These are phyloP conservation scores for Cylindrotheca closterium DNA, from an alignment of 108 stramenopile genomes.

Conservation along the genomic window DNA sequence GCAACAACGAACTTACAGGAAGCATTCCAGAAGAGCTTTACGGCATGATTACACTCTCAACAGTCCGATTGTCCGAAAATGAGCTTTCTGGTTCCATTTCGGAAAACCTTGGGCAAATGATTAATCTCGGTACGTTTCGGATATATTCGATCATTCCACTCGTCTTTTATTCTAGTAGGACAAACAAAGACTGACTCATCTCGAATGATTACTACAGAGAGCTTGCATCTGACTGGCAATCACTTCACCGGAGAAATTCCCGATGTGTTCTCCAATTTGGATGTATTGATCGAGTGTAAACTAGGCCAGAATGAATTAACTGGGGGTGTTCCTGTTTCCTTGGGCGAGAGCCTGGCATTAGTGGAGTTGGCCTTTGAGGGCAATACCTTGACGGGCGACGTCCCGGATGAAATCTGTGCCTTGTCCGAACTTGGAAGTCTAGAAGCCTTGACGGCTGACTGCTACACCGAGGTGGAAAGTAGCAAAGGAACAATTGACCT, in stretches of 20 bases:
- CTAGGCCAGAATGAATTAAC: slow-evolving; percentile 23
- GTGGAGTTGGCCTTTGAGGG: slow-evolving; percentile 8
- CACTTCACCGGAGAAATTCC: slow-evolving; percentile 53
- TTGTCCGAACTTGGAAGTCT: background rate
- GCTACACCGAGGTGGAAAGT: background rate
- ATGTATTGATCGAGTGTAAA: slow-evolving; percentile 47
- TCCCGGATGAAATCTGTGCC: slow-evolving; percentile 15
- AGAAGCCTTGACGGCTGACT: background rate
- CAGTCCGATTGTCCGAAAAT: background rate
- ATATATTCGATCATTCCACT: too few relatives aligned
- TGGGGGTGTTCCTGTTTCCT: slow-evolving; percentile 16
- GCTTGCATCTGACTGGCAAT: slow-evolving; percentile 34
- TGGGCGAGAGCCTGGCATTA: slow-evolving; percentile 14
- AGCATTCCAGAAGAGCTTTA: slow-evolving; percentile 19
- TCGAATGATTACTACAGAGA: too few relatives aligned
- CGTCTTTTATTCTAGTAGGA: too few relatives aligned
- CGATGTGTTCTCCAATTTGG: slow-evolving; percentile 27
- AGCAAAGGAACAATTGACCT: background rate
- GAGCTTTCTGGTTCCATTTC: background rate
- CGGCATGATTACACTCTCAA: background rate
- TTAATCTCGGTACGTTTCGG: background rate
- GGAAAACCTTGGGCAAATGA: background rate
- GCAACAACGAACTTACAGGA: slow-evolving; percentile 23
- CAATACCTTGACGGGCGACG: slow-evolving; percentile 18
- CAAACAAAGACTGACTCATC: too few relatives aligned